phyloP scores from a whole-genome alignment of 768 basidiomycete genomes.

The Kwoniella bestiolae region DNA sequence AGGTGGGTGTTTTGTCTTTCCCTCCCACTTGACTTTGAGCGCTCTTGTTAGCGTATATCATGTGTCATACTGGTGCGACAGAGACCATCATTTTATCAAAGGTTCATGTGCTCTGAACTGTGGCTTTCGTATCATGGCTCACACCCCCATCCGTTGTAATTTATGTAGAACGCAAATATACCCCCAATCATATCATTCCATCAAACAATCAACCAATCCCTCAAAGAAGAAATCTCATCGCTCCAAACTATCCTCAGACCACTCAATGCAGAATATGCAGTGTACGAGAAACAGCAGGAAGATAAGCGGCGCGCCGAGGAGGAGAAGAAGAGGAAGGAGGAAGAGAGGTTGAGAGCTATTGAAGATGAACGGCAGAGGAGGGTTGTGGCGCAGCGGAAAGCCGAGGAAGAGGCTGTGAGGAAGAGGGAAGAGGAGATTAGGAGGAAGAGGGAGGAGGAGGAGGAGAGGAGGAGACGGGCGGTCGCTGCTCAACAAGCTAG shows the following conservation, averaged over 20 bases:
- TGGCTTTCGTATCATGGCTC: too few relatives aligned
- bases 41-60: background rate
- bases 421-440: conserved; percentile 25
- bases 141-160: background rate
- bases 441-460: background rate
- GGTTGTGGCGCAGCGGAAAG: conserved; percentile 5
- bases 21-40: background rate
- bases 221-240: conserved; percentile 25
- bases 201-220: conserved; percentile 10
- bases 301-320: conserved; percentile 14
- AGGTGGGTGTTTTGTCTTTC: conserved; percentile 22
- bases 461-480: too few relatives aligned
- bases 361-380: conserved; percentile 33
- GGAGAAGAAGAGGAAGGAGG: conserved; percentile 15
- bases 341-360: conserved; percentile 31
- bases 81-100: too few relatives aligned
- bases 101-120: too few relatives aligned
- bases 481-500: too few relatives aligned
- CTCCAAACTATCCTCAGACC: conserved; percentile 12
- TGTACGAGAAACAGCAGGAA: conserved; percentile 11
- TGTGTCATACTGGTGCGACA: too few relatives aligned
- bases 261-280: conserved; percentile 10
- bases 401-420: conserved; percentile 36
- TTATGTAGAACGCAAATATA: conserved; percentile 9
- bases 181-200: conserved; percentile 21